Base-by-base conservation (phyloP, 306 rosid species). In the Begonia masoniana region DNA sequence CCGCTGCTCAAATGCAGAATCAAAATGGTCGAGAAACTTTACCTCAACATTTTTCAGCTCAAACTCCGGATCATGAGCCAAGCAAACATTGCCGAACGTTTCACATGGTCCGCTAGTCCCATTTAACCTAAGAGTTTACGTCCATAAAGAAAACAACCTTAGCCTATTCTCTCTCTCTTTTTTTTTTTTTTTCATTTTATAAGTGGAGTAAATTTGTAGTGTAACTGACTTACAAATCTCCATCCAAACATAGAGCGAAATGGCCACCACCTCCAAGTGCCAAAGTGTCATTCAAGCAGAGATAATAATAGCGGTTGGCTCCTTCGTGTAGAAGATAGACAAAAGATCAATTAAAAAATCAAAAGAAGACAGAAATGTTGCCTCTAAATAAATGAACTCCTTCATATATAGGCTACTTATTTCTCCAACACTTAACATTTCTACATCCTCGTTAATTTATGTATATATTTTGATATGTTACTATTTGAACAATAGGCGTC, bases 21-120 rank as follows among this genome's bases (percentile, higher is more conserved):
- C 13, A 19, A 43, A 15, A 11, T 21, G 16, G 55, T 36, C 13
- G 17, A 41, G 36, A 59, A 60, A 45, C 14, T 23, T 61, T 72
- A 92, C 99, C 96, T 92, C 99, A 8, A 92, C 92, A 70, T 86
- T 81, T 73, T 79, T 92, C 64, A 81, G 70, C 71, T 92, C 87
- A 67, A 92, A 92, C 67, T 86, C 99, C 35, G 81, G 76, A 66
- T 74, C 72, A 65, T 81, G 93, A 58, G 99, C 96, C 72, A 92
- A 72, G 74, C 96, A 83, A 51, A 15, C 13, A 75, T 70, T 86
- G 67, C 95, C 99, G 67, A 81, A 92, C 46, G 99, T 92, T 57
- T 86, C 87, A 35, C 82, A 72, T 4, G 96, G 78, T 64, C 99
- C 96, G 54, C 99, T 92, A 39, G 84, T 79, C 68, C 99, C 99